Conservation (phyloP, 345 rosid species). For the Ricinus communis region DNA sequence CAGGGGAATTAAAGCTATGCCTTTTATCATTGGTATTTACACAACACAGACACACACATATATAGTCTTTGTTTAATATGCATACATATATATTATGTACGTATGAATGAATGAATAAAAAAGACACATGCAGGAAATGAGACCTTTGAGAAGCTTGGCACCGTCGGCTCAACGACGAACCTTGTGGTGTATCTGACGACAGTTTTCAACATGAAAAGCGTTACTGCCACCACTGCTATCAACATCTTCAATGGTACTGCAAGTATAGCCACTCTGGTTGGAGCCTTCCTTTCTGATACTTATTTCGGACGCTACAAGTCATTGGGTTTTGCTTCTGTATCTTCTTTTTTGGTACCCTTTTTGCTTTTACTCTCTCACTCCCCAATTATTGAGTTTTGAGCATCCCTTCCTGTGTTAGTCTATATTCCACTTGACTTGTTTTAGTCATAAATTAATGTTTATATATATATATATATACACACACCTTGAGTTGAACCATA, state of each 20-base stretch:
- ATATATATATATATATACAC: too few relatives aligned
- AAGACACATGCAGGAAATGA: conserved; percentile 18
- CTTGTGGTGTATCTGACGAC: conserved; percentile 37
- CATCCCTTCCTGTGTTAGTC: too few relatives aligned
- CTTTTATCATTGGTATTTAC: conserved; percentile 9
- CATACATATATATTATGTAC: too few relatives aligned
- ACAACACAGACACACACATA: too few relatives aligned
- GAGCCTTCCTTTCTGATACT: conserved; percentile 41
- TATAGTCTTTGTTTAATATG: too few relatives aligned
- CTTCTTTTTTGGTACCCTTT: conserved; percentile 29
- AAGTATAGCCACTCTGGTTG: conserved; percentile 36
- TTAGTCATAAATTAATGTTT: too few relatives aligned
- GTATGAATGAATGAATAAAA: neutral
- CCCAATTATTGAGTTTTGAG: too few relatives aligned
- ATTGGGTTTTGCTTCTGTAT: conserved; percentile 33
- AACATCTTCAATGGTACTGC: conserved; percentile 36
- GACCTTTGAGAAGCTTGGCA: conserved; percentile 46
- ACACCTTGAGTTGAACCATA: too few relatives aligned
- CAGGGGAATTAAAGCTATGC: conserved; percentile 12
- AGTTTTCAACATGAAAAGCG: conserved; percentile 41
- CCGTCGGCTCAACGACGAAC: conserved; percentile 35
- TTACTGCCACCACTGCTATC: conserved; percentile 30
- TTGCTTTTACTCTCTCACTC: too few relatives aligned
- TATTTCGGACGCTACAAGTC: conserved; percentile 36
- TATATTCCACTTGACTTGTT: too few relatives aligned